phyloP scores from a whole-genome alignment of 2,329 filamentous ascomycete genomes.

The Aspergillus terreus region DNA sequence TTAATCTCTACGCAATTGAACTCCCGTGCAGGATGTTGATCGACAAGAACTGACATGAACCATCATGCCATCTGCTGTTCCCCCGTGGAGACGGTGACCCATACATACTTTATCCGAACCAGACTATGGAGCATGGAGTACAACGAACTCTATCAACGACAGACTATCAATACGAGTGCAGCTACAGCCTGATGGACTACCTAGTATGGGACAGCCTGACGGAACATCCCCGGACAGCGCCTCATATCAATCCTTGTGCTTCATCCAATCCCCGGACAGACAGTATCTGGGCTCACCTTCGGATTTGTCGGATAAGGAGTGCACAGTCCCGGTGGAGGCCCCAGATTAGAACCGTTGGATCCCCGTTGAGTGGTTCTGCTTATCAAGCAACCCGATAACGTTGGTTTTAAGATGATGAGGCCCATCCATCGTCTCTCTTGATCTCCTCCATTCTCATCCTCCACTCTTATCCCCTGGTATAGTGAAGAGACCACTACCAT shows the following conservation, averaged over 20 bases:
- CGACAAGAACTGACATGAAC: no score
- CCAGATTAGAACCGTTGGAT: background rate
- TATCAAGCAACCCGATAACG: constrained; percentile 8
- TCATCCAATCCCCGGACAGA: background rate
- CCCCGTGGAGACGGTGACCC: no score
- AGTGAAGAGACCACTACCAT: background rate
- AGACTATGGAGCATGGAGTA: no score
- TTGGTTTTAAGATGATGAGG: background rate
- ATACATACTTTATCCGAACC: no score
- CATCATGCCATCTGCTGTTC: no score
- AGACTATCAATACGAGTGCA: no score
- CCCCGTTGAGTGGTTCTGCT: constrained; percentile 1
- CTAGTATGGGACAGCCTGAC: no score
- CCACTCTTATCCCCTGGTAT: background rate
- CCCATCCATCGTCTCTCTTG: background rate
- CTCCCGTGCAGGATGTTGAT: no score
- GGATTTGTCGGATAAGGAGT: constrained; percentile 9
- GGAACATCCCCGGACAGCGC: no score
- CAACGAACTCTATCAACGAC: no score
- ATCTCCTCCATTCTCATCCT: background rate
- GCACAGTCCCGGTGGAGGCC: background rate
- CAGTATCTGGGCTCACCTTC: background rate
- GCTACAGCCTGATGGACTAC: no score
- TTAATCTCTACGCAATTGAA: no score
- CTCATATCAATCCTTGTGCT: background rate